A percentile compares a stretch with the other conserved stretches of the same genome.
These are phyloP conservation scores for Ceratobasidium sp. DNA, from an alignment of 1,284 basidiomycete species.

Conservation along the genomic window DNA sequence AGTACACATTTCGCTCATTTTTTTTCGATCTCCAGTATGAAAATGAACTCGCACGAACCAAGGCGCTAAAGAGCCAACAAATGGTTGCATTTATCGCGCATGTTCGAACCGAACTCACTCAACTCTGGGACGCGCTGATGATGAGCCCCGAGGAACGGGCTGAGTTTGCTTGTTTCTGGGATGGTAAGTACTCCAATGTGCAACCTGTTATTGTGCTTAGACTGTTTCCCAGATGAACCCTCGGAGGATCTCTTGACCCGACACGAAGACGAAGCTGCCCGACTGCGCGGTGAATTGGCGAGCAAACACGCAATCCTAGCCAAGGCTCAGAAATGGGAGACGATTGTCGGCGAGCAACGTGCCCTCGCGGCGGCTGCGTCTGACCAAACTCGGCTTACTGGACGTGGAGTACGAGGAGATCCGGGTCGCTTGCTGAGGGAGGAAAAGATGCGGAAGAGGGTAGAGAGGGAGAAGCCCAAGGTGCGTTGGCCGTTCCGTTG, in stretches of 20 bases:
- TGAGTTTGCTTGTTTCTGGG: slow-evolving; percentile 80
- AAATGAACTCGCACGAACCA: slow-evolving; percentile 87
- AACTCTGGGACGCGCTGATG: slow-evolving; percentile 88
- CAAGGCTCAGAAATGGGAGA: slow-evolving; percentile 85
- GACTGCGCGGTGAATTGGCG: slow-evolving; percentile 64
- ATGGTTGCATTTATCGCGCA: slow-evolving; percentile 87
- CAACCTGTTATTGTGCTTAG: background rate
- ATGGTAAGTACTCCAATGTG: slow-evolving; percentile 62
- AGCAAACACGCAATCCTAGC: slow-evolving; percentile 79
- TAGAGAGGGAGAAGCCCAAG: slow-evolving; percentile 92
- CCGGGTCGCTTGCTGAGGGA: slow-evolving; percentile 83
- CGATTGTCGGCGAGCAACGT: slow-evolving; percentile 89
- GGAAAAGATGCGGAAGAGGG: slow-evolving; percentile 97
- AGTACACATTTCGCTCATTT: background rate
- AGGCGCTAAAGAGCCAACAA: slow-evolving; percentile 84
- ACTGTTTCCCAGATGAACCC: slow-evolving; percentile 76
- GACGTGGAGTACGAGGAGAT: slow-evolving; percentile 74
- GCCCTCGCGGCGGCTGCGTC: slow-evolving; percentile 82
- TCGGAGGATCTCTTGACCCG: slow-evolving; percentile 86
- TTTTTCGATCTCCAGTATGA: slow-evolving; percentile 65
- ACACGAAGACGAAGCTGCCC: slow-evolving; percentile 87
- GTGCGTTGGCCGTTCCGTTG: slow-evolving; percentile 60
- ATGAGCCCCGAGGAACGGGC: slow-evolving; percentile 80
- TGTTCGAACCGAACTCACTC: slow-evolving; percentile 81
- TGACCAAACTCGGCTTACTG: slow-evolving; percentile 77